phyloP scores from a whole-genome alignment of 208 protist species.

The Angomonas deanei region DNA sequence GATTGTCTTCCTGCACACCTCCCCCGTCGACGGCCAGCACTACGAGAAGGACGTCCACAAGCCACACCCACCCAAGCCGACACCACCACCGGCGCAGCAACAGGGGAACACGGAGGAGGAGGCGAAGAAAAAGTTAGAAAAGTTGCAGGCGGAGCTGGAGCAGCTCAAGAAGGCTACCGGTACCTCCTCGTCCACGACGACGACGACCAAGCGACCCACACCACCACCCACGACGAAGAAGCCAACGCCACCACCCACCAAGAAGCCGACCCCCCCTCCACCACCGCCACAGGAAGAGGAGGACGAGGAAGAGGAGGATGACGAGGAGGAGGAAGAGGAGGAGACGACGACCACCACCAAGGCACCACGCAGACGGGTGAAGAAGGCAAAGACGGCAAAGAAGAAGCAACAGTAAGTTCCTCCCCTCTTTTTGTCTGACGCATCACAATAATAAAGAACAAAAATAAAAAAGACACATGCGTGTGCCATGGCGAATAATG shows the following conservation, averaged over 20 bases:
- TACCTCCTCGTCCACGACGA: constrained; percentile 12
- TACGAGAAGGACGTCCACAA: constrained; percentile 68
- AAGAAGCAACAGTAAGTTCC: constrained; percentile 12
- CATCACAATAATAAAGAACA: background rate
- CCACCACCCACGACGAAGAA: background rate
- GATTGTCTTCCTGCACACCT: constrained; percentile 66
- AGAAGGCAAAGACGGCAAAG: constrained; percentile 1
- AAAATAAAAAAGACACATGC: too few species aligned
- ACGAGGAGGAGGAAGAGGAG: constrained; percentile 2
- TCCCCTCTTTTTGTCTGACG: background rate
- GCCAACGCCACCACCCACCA: background rate
- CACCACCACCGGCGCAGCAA: constrained; percentile 4
- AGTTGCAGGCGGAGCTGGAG: constrained; percentile 40
- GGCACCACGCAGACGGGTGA: constrained; percentile 2
- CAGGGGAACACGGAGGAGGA: background rate
- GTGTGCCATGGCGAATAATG: too few species aligned
- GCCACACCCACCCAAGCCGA: background rate
- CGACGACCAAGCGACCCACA: background rate
- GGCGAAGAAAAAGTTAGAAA: constrained; percentile 13
- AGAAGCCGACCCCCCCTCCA: background rate
- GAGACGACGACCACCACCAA: constrained; percentile 10
- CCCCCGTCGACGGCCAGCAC: constrained; percentile 24
- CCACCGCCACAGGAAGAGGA: background rate
- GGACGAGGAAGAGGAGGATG: constrained; percentile 3
- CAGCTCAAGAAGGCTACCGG: constrained; percentile 19